Percentiles rank a stretch among this genome's conserved stretches.
Evolutionary conservation across 805 yeast species (phyloP).

Genomic region (Ogataea pilisensis): DNA sequence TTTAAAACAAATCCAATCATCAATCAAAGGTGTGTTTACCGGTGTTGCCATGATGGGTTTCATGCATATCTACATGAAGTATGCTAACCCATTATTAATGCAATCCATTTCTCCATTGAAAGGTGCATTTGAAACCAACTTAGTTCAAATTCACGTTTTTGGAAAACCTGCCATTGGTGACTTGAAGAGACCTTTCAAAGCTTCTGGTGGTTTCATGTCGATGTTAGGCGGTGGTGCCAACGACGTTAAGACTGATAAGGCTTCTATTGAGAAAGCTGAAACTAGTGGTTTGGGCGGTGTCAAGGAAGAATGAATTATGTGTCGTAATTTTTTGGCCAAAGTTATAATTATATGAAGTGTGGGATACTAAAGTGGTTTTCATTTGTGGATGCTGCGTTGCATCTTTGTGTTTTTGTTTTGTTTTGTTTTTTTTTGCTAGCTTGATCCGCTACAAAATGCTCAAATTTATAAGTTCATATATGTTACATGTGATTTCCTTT

Average conservation of each 20-base stretch:
- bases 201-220: constrained; percentile 70
- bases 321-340: too few relatives aligned
- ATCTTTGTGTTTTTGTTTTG: too few relatives aligned
- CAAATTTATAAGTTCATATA: too few relatives aligned
- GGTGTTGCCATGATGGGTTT: constrained; percentile 95
- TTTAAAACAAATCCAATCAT: constrained; percentile 73
- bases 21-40: constrained; percentile 80
- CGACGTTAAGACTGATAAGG: constrained; percentile 78
- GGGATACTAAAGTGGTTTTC: too few relatives aligned
- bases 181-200: constrained; percentile 94
- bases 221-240: constrained; percentile 36
- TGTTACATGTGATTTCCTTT: too few relatives aligned
- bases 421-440: too few relatives aligned
- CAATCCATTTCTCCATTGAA: constrained; percentile 89
- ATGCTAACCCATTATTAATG: constrained; percentile 94
- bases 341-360: too few relatives aligned
- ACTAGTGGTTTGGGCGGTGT: constrained; percentile 81
- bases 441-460: too few relatives aligned
- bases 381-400: too few relatives aligned
- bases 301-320: constrained; percentile 66
- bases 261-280: constrained; percentile 81
- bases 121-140: constrained; percentile 83
- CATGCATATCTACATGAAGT: constrained; percentile 97
- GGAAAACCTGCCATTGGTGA: constrained; percentile 83
- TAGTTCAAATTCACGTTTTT: constrained; percentile 86